These are phyloP conservation scores for Podosphaera leucotricha DNA, from an alignment of 2,329 filamentous ascomycete species.

Conservation along the genomic window DNA sequence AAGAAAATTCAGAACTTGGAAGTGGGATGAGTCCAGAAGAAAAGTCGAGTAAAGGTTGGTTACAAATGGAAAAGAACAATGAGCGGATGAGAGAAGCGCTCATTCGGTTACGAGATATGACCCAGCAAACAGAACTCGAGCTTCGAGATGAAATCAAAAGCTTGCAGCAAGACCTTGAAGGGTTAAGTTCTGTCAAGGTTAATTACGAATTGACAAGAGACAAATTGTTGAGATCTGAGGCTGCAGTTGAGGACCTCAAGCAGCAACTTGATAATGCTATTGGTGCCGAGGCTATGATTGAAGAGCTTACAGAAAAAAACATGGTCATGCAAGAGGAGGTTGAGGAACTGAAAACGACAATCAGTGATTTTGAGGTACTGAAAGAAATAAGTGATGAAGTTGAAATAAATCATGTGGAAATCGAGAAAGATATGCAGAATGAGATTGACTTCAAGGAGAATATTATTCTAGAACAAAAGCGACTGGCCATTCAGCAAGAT, in stretches of 20 bases:
- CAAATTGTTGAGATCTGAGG: slow-evolving; percentile 48
- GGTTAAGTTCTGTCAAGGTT: slow-evolving; percentile 40
- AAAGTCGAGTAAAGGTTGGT: slow-evolving; percentile 62
- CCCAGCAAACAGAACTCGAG: slow-evolving; percentile 63
- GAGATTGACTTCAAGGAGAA: slow-evolving; percentile 76
- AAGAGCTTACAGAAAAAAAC: slow-evolving; percentile 73
- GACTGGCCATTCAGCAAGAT: slow-evolving; percentile 52
- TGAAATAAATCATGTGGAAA: slow-evolving; percentile 77
- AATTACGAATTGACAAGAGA: slow-evolving; percentile 48
- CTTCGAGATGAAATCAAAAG: slow-evolving; percentile 50
- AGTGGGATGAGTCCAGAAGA: slow-evolving; percentile 78
- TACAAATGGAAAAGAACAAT: slow-evolving; percentile 79
- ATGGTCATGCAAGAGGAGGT: slow-evolving; percentile 63
- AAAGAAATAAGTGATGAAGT: slow-evolving; percentile 90
- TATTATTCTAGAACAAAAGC: slow-evolving; percentile 59
- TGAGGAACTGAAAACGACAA: slow-evolving; percentile 54
- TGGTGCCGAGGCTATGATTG: slow-evolving; percentile 81
- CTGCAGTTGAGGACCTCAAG: slow-evolving; percentile 60
- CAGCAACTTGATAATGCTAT: slow-evolving; percentile 78
- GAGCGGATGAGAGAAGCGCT: slow-evolving; percentile 71
- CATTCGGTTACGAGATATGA: slow-evolving; percentile 63
- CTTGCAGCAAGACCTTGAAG: slow-evolving; percentile 49
- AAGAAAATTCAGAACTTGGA: slow-evolving; percentile 67
- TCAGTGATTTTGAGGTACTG: slow-evolving; percentile 70
- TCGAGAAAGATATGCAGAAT: slow-evolving; percentile 82